Base-by-base conservation (phyloP, 805 yeast genomes). In the Blastobotrys terrestris region DNA sequence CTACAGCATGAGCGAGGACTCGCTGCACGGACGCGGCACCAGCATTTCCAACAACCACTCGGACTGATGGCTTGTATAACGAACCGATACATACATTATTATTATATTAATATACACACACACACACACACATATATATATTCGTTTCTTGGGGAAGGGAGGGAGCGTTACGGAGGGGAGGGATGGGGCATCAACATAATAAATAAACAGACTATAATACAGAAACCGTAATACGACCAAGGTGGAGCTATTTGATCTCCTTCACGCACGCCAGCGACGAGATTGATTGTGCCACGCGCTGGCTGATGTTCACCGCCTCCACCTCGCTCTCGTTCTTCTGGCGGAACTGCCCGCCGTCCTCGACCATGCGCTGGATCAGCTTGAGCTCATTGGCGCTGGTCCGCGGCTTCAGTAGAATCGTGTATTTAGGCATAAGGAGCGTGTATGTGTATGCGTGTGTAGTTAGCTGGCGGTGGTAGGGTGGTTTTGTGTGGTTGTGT, bases 1-100 rank as follows among this genome's bases (percentile, higher is more conserved):
- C n/a, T n/a, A n/a, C n/a, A n/a, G n/a, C n/a, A n/a, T n/a, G 20
- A 86, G 80, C 19, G 8, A 26, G 35, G 35, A 26, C 35, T 26
- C 35, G 35, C 35, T 26, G 8, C 35, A 26, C 11, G 35, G 35
- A 5, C 35, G 35, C 35, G 35, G 11, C 35, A 26, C 35, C 35
- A 26, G 35, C 35, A 26, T 26, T 6, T 26, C 35, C 35, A 26
- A n/a, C n/a, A n/a, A 26, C 35, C 35, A 26, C 35, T 26, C 35
- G 5, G 35, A 26, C 35, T 5, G 11, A 26, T 26, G 11, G 35
- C 35, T 11, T 26, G 35, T 26, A 26, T 26, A 26, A 26, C 35
- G 35, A 26, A 26, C 35, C n/a, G n/a, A n/a, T n/a, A n/a, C n/a
- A n/a, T n/a, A n/a, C n/a, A n/a, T n/a, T n/a, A n/a, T n/a, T n/a